These are phyloP conservation scores for Coelastrella sp. DNA, from an alignment of 139 green algal genomes.

Conservation along the genomic window DNA sequence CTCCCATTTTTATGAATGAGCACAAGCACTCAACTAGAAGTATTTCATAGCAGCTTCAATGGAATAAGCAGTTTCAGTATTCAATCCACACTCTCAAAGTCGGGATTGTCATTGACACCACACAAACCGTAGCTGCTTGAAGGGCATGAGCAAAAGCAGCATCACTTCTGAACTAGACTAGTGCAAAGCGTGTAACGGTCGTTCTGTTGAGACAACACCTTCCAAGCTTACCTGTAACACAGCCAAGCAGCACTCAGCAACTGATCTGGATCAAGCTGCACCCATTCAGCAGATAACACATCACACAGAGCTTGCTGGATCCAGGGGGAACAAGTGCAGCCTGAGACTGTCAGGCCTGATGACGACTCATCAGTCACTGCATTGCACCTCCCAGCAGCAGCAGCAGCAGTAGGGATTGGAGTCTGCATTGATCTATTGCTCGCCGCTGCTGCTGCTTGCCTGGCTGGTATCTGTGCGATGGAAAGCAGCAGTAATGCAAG, in stretches of 20 bases:
- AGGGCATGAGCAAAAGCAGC: no score
- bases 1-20: no score
- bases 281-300: neutral
- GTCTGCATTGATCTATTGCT: neutral
- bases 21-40: no score
- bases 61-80: no score
- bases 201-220: neutral
- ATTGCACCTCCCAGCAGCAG: no score
- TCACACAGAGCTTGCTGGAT: neutral
- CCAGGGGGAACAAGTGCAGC: neutral
- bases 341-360: neutral
- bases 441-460: constrained; percentile 1
- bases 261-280: neutral
- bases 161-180: no score
- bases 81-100: no score
- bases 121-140: no score
- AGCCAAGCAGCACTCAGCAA: neutral
- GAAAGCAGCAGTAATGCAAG: neutral
- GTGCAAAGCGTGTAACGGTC: no score
- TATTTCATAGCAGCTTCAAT: no score
- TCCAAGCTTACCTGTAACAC: neutral
- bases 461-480: neutral
- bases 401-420: neutral
- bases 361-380: neutral
- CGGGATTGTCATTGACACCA: no score